Percentiles rank a stretch among this genome's conserved stretches.
These are phyloP conservation scores for Aspergillus persii DNA, from an alignment of 2,329 filamentous ascomycete species.

Conservation along the genomic window DNA sequence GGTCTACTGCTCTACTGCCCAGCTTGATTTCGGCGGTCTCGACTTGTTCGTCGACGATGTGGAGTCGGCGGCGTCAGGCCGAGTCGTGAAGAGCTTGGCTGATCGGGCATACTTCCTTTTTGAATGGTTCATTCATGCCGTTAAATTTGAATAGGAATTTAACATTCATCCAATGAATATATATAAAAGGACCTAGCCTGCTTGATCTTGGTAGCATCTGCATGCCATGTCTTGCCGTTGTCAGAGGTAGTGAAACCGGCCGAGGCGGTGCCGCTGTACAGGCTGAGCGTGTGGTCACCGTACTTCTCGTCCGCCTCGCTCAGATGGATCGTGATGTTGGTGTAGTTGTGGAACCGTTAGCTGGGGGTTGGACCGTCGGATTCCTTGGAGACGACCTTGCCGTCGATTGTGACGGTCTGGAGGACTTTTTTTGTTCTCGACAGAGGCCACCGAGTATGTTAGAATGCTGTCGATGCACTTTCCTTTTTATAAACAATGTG, in stretches of 20 bases:
- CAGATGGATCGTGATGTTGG: slow-evolving; percentile 18
- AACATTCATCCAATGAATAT: neutral
- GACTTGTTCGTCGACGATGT: neutral
- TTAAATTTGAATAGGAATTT: neutral
- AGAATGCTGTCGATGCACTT: too few relatives aligned
- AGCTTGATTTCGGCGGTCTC: too few relatives aligned
- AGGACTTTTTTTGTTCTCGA: slow-evolving; percentile 13
- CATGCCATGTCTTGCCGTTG: slow-evolving; percentile 16
- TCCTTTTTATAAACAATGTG: too few relatives aligned
- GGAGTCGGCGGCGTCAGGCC: neutral
- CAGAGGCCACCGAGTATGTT: neutral
- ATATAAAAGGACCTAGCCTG: neutral
- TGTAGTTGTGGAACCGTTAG: too few relatives aligned
- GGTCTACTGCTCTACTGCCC: too few relatives aligned
- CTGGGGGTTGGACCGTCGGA: slow-evolving; percentile 11
- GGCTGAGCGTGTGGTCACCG: slow-evolving; percentile 10
- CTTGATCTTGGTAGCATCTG: neutral
- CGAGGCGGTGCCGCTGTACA: slow-evolving; percentile 13
- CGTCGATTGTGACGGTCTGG: slow-evolving; percentile 17
- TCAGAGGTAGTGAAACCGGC: slow-evolving; percentile 13
- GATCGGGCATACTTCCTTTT: neutral
- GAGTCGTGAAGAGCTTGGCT: neutral
- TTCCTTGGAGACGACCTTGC: slow-evolving; percentile 17
- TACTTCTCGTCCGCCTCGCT: slow-evolving; percentile 15
- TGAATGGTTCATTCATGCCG: neutral